Conservation (phyloP, 257 asterid species). For the Solanum arcanum region DNA sequence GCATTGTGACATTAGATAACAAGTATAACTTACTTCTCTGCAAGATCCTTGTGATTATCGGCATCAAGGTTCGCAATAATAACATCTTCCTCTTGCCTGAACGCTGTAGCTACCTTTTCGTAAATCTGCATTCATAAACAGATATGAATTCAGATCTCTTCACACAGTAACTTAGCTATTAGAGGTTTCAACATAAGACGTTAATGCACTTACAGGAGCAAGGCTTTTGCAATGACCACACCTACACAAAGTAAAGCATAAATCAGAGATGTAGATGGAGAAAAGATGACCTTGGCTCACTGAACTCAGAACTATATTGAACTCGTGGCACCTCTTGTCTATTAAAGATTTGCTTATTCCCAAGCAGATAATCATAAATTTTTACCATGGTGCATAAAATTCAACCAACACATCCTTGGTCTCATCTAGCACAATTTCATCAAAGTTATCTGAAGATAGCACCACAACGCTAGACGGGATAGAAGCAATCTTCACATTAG, state of each 20-base stretch:
- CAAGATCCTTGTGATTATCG: slow-evolving; percentile 69
- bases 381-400: slow-evolving; percentile 97
- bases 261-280: slow-evolving; percentile 6
- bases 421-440: slow-evolving; percentile 71
- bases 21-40: slow-evolving; percentile 54
- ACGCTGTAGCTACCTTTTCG: slow-evolving; percentile 84
- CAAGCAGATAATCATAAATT: background rate
- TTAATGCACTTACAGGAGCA: slow-evolving; percentile 73
- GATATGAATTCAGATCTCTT: slow-evolving; percentile 3
- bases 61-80: slow-evolving; percentile 90
- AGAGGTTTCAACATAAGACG: slow-evolving; percentile 1
- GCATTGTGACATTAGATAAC: background rate
- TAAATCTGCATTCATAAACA: slow-evolving; percentile 35
- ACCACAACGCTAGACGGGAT: slow-evolving; percentile 70
- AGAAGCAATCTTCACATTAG: slow-evolving; percentile 77
- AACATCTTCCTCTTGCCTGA: slow-evolving; percentile 61
- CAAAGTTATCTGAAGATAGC: slow-evolving; percentile 52
- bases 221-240: slow-evolving; percentile 95
- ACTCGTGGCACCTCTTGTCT: background rate
- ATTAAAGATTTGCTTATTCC: background rate
- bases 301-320: background rate
- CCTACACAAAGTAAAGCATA: slow-evolving; percentile 39
- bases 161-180: background rate
- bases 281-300: background rate
- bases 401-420: slow-evolving; percentile 80